Evolutionary conservation across 176 grass and related monocot species (phyloP).

Genomic region (Alloteropsis semialata): DNA sequence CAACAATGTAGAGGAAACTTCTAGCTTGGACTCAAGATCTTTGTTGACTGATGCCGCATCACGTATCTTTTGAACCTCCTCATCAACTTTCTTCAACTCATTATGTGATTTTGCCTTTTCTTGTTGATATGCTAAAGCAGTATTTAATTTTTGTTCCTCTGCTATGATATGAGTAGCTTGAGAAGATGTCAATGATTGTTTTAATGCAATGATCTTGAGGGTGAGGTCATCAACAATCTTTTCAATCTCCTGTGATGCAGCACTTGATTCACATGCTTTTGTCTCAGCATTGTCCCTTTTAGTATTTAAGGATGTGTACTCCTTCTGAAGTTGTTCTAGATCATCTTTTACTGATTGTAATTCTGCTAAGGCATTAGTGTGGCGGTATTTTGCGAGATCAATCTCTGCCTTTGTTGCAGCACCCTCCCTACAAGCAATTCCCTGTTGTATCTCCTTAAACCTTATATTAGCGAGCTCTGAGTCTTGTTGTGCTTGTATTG

Average conservation of each 20-base stretch:
- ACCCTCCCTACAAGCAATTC: conserved; percentile 49
- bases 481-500: conserved; percentile 66
- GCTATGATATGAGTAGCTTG: conserved; percentile 62
- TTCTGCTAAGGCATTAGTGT: conserved; percentile 42
- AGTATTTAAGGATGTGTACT: conserved; percentile 49
- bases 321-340: conserved; percentile 52
- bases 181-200: conserved; percentile 53
- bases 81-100: conserved; percentile 61
- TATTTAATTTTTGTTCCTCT: conserved; percentile 57
- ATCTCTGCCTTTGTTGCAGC: conserved; percentile 60
- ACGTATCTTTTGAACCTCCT: conserved; percentile 45
- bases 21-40: conserved; percentile 53
- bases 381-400: conserved; percentile 51
- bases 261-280: conserved; percentile 43
- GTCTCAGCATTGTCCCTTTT: conserved; percentile 42
- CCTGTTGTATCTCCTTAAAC: conserved; percentile 63
- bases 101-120: conserved; percentile 60
- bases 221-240: conserved; percentile 58
- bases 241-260: conserved; percentile 51
- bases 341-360: conserved; percentile 63
- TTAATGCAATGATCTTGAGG: conserved; percentile 50
- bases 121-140: conserved; percentile 49
- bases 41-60: conserved; percentile 28
- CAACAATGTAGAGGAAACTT: conserved; percentile 44
- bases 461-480: conserved; percentile 56